phyloP scores from a whole-genome alignment of 106 monocot genomes.

The Dendrobium nobile region DNA sequence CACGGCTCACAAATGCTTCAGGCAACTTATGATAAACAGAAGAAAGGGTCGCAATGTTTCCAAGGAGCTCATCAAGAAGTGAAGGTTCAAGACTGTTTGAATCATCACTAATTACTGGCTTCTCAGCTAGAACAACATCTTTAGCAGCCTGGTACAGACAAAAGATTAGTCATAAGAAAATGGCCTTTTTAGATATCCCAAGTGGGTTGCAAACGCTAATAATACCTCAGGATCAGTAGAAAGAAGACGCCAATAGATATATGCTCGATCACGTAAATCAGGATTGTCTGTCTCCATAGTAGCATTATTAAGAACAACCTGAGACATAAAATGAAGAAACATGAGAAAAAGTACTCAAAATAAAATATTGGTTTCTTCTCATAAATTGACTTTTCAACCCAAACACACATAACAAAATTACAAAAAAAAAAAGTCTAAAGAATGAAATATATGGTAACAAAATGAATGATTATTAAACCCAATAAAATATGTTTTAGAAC shows the following conservation, averaged over 20 bases:
- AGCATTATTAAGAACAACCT: conserved; percentile 97
- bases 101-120: conserved; percentile 98
- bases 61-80: conserved; percentile 95
- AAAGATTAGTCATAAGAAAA: not conserved
- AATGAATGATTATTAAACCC: not conserved
- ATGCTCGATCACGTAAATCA: conserved; percentile 93
- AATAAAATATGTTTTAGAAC: no score
- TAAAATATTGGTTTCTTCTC: not conserved
- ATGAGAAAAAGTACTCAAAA: not conserved
- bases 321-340: not conserved
- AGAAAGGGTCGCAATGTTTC: conserved; percentile 93
- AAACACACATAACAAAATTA: not conserved
- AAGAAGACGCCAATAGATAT: conserved; percentile 99
- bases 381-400: no score
- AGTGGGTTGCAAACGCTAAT: not conserved
- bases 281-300: conserved; percentile 99
- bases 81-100: conserved; percentile 85
- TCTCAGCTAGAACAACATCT: conserved; percentile 97
- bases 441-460: not conserved
- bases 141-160: conserved; percentile 75
- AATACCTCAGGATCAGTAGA: conserved; percentile 99
- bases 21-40: conserved; percentile 98
- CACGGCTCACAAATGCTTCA: conserved; percentile 87
- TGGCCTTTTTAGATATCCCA: not conserved
- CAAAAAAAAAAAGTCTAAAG: not conserved